phyloP scores from a whole-genome alignment of 1,284 basidiomycete species.

The Ceratobasidium sp. region DNA sequence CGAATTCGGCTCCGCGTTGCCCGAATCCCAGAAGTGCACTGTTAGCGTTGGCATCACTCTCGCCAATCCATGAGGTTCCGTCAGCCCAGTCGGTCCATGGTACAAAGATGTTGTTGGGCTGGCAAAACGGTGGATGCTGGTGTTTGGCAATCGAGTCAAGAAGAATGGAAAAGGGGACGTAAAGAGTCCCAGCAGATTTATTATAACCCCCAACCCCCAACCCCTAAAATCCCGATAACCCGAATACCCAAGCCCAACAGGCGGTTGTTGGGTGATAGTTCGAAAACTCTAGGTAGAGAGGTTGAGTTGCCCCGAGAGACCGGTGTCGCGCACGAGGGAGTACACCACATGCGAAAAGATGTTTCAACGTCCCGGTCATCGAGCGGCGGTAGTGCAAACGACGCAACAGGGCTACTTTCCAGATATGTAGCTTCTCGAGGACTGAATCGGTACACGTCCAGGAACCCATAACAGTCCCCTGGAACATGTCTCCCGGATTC shows the following conservation, averaged over 20 bases:
- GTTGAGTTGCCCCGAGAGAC: neutral
- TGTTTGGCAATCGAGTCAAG: slow-evolving; percentile 2
- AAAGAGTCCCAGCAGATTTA: slow-evolving; percentile 11
- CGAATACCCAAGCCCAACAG: slow-evolving; percentile 16
- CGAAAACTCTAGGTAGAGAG: slow-evolving; percentile 1
- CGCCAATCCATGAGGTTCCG: slow-evolving; percentile 13
- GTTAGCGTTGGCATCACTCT: no score
- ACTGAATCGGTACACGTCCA: neutral
- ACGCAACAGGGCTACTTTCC: neutral
- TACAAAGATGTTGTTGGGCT: neutral
- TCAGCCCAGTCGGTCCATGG: slow-evolving; percentile 3
- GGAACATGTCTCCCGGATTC: neutral
- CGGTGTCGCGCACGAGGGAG: neutral
- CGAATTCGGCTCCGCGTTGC: no score
- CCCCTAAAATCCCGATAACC: neutral
- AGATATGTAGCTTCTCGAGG: neutral
- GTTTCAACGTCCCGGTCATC: neutral
- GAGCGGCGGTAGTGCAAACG: slow-evolving; percentile 12
- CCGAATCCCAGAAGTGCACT: no score
- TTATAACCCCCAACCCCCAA: no score
- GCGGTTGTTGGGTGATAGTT: neutral
- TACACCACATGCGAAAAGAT: slow-evolving; percentile 12
- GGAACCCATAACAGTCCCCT: neutral
- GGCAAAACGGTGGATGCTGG: neutral
- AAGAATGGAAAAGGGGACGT: neutral